Conservation (phyloP, 345 rosid genomes). For the Melastoma malabathricum region DNA sequence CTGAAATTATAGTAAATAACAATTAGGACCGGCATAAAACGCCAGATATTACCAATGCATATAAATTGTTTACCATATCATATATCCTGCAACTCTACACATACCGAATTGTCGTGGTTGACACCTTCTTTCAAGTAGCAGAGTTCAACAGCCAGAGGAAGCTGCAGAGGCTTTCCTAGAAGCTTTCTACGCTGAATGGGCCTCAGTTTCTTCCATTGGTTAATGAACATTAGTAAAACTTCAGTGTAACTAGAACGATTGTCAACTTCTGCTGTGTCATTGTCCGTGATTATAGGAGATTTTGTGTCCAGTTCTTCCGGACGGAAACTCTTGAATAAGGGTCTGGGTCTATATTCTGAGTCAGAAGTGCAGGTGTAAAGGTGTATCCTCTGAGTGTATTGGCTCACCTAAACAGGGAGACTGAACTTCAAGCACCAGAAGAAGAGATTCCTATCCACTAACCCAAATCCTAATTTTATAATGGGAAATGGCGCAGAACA, state of each 20-base stretch:
- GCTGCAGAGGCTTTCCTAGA: constrained; percentile 76
- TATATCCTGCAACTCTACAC: constrained; percentile 1
- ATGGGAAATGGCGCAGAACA: too few species aligned
- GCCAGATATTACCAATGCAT: background rate
- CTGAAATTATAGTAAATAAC: constrained; percentile 19
- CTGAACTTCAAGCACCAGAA: too few species aligned
- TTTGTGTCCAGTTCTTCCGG: constrained; percentile 61
- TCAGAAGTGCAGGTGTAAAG: constrained; percentile 65
- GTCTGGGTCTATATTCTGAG: constrained; percentile 61
- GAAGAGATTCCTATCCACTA: too few species aligned
- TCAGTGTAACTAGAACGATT: constrained; percentile 23
- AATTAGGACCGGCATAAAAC: background rate
- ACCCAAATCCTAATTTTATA: too few species aligned
- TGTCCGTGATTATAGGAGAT: constrained; percentile 10
- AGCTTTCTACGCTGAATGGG: constrained; percentile 69
- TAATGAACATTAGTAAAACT: constrained; percentile 41
- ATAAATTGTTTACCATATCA: background rate
- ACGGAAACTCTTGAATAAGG: constrained; percentile 63
- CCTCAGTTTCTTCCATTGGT: constrained; percentile 71
- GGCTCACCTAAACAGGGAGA: constrained; percentile 54
- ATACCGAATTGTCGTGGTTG: constrained; percentile 56
- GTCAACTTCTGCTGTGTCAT: constrained; percentile 16
- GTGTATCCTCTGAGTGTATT: constrained; percentile 83
- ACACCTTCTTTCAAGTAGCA: constrained; percentile 71
- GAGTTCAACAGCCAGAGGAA: constrained; percentile 71